Conservation (phyloP, 2,329 filamentous ascomycete genomes). For the Sporothrix pallida region DNA sequence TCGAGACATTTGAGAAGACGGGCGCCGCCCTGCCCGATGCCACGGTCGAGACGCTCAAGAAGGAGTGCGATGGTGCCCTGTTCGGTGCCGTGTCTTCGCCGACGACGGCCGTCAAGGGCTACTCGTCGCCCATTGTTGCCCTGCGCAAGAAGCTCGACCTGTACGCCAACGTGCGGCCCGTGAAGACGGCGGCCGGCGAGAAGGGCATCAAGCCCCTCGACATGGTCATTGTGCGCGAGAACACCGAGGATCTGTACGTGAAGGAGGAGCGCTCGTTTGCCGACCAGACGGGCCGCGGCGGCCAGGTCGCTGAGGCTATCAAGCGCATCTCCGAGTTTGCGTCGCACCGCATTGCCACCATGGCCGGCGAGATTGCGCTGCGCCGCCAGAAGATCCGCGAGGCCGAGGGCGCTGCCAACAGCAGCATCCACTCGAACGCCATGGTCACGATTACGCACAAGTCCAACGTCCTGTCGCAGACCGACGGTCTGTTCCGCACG, state of each 20-base stretch:
- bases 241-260: conserved; percentile 98
- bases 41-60: conserved; percentile 86
- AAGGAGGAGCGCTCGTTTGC: conserved; percentile 91
- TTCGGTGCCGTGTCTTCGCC: conserved; percentile 97
- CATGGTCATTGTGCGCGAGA: conserved; percentile 97
- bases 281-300: conserved; percentile 61
- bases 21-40: conserved; percentile 86
- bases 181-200: conserved; percentile 77
- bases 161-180: conserved; percentile 96
- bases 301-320: conserved; percentile 93
- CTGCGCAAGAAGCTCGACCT: conserved; percentile 93
- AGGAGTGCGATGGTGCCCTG: conserved; percentile 92
- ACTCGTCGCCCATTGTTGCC: conserved; percentile 95
- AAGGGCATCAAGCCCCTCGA: conserved; percentile 75
- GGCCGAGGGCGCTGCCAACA: conserved; percentile 52
- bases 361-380: conserved; percentile 93
- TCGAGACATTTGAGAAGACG: conserved; percentile 88
- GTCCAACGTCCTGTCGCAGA: conserved; percentile 94
- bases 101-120: conserved; percentile 86
- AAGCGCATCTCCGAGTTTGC: conserved; percentile 94
- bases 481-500: conserved; percentile 91
- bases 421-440: conserved; percentile 68
- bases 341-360: conserved; percentile 82
- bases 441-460: conserved; percentile 98
- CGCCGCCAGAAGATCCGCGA: conserved; percentile 78